Evolutionary conservation across 257 asterid species (phyloP), one percentile per base, ranked within the genome.

Genomic region (Solanum sitiens): DNA sequence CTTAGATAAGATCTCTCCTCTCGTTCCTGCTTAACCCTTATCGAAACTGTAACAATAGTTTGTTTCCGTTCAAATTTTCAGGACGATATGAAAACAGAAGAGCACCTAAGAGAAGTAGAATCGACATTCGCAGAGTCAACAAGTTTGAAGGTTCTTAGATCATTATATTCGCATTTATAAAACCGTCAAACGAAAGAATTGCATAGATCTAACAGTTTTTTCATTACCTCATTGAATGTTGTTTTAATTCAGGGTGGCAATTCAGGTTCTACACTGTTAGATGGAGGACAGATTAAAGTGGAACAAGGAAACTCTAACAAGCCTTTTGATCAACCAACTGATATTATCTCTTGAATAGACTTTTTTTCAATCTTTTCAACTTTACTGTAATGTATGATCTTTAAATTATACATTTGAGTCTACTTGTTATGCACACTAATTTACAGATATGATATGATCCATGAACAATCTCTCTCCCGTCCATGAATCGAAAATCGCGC

Each of bases 21-120:
- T 27, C 20, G 44, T 42, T 44, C 42, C 2, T 56, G 50, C 37
- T 72, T 75, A 44, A 30, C 72, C 23, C 27, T 73, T 68, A 75
- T 70, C 59, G 3, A 3, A 47, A 53, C 44, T 6, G 70, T 35
- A 18, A 47, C 33, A 50, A 50, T 30, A 82, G 0, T 50, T 50
- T 86, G 61, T 73, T 23, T 35, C 13, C 44, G 3, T 83, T 83
- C 37, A 44, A 86, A 65, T n/a, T 14, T 15, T 72, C 92, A 91
- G 93, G 91, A 89, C 40, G 93, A 76, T 27, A 88, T 91, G 93
- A 89, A 85, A 25, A 87, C 86, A 30, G 92, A 88, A 23, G 88
- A 82, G 74, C 87, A 42, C 20, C 70, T 90, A 13, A 85, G 90
- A 86, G 92, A 89, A 50, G 76, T 45, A 20, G 91, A 88, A 56